Evolutionary conservation across 2,329 filamentous ascomycete species (phyloP).

Genomic region (Penicillium paneum): DNA sequence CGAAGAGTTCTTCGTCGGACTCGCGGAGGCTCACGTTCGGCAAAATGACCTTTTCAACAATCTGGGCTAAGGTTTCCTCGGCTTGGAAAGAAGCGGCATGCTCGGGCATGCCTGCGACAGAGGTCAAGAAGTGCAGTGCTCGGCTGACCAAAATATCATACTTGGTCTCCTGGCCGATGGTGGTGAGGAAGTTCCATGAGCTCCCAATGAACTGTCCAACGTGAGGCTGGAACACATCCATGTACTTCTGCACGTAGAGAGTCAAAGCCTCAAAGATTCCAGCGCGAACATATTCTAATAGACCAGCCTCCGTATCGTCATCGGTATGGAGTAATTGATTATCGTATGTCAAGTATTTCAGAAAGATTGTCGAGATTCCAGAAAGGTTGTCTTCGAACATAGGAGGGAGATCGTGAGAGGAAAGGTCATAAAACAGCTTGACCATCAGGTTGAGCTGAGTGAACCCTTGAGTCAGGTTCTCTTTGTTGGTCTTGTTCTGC

Average conservation of each 20-base stretch:
- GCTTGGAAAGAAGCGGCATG: constrained; percentile 86
- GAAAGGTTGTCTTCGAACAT: constrained; percentile 87
- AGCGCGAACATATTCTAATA: constrained; percentile 81
- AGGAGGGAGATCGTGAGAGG: constrained; percentile 92
- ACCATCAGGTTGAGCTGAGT: constrained; percentile 82
- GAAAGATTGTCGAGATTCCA: constrained; percentile 72
- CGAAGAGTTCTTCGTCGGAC: constrained; percentile 91
- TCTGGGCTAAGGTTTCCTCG: constrained; percentile 72
- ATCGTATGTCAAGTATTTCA: constrained; percentile 90
- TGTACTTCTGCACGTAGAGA: constrained; percentile 89
- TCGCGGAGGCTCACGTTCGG: constrained; percentile 90
- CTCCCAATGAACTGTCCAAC: constrained; percentile 81
- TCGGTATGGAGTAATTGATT: constrained; percentile 79
- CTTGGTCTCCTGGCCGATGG: constrained; percentile 80
- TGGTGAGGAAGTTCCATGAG: constrained; percentile 87
- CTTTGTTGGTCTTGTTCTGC: constrained; percentile 71
- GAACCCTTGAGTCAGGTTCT: constrained; percentile 71
- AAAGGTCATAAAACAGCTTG: constrained; percentile 93
- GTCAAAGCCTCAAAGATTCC: constrained; percentile 90
- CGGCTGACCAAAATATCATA: constrained; percentile 94
- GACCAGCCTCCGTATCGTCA: constrained; percentile 84
- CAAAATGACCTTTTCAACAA: constrained; percentile 92
- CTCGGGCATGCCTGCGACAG: constrained; percentile 71
- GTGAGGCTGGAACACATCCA: constrained; percentile 83
- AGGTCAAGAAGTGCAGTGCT: constrained; percentile 89